Conservation (phyloP, 257 asterid species). For the Solanum acaule region DNA sequence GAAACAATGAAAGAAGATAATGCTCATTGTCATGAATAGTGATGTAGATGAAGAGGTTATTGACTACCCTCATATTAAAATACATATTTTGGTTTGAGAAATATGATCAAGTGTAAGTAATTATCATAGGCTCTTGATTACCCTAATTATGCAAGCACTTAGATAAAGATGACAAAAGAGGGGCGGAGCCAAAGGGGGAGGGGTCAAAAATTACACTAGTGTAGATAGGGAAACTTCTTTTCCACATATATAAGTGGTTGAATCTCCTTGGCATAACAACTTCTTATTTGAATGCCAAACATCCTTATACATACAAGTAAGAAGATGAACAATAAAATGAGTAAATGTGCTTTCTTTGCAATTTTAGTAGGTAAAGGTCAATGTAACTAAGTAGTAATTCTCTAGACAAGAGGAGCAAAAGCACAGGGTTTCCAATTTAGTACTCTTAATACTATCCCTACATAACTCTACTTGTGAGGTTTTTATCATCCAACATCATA, state of each 20-base stretch:
- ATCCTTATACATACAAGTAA: background rate
- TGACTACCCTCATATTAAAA: background rate
- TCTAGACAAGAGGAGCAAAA: background rate
- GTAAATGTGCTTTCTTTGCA: background rate
- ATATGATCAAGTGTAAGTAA: background rate
- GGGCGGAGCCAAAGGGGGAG: no score
- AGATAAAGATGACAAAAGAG: background rate
- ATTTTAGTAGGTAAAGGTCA: background rate
- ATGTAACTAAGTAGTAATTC: background rate
- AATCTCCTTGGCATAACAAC: background rate
- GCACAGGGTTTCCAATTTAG: background rate
- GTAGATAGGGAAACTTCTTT: background rate
- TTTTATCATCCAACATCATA: background rate
- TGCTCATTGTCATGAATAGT: background rate
- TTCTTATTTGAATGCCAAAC: background rate
- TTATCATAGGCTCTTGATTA: background rate
- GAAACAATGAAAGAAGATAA: background rate
- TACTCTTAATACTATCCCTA: background rate
- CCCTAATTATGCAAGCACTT: background rate
- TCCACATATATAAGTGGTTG: background rate
- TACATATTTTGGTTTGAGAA: background rate
- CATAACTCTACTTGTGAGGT: background rate
- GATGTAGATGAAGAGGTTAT: background rate
- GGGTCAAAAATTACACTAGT: background rate
- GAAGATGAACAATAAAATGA: background rate